Evolutionary conservation across 139 green algal species (phyloP), one percentile per base, ranked within the genome.

Genomic region (Chlorella sp.): DNA sequence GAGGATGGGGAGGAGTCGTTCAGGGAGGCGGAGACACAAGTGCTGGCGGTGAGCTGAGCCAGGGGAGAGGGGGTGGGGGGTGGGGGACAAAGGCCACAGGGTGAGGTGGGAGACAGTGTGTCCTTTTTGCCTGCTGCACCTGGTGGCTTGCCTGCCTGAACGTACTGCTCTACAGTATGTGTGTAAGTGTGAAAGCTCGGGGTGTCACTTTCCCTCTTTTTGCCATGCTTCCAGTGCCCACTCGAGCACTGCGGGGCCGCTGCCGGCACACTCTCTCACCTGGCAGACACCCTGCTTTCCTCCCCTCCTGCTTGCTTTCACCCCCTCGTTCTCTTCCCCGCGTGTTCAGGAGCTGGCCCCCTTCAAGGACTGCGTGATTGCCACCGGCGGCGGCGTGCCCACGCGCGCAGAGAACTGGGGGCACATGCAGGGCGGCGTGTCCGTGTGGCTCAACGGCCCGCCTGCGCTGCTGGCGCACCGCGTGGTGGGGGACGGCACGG

Each of bases 1-100:
- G 93, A 96, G 82, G 95, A 97, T 61, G 97, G 97, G 2, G 94
- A 98, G 90, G 96, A 96, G 28, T 93, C 95, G 39, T 99, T 99
- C 90, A 88, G 97, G n/a, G 91, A 96, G 39, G 90, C 97, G 75
- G 97, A 99, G 89, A 94, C 91, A 16, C 79, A 95, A 91, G 96
- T 97, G 84, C 39, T 88, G 68, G 84, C 84, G 84, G 84, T 88
- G 84, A 88, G 84, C 61, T 21, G 32, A 5, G 1, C 2, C 32
- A 14, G n/a, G 34, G 34, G 28, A 78, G 15, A 28, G 12, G 14
- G 48, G 48, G 48, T 57, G 48, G 9, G 48, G 48, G 48, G 48
- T 14, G 64, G 21, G 11, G 22, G 22, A 14, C 21, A 28, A 71
- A 71, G 64, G 60, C 60, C 2, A 14, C 64, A 9, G 64, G 64